These are phyloP conservation scores for Chlorophyllum brunneum DNA, from an alignment of 768 basidiomycete genomes.

Conservation along the genomic window DNA sequence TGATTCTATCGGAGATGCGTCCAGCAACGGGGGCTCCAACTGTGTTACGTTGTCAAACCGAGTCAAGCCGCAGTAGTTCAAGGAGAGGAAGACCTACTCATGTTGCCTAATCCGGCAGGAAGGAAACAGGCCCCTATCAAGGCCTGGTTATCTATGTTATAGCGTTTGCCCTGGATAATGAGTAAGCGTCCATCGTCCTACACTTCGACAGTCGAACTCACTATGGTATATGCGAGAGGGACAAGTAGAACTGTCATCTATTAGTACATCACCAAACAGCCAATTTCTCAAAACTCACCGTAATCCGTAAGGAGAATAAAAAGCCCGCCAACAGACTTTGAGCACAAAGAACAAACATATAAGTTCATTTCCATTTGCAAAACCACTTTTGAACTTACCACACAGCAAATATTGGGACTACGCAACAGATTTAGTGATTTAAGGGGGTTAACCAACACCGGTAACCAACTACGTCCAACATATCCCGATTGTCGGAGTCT, in stretches of 20 bases:
- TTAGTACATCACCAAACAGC: constrained; percentile 4
- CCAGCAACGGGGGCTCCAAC: constrained; percentile 62
- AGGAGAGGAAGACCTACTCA: constrained; percentile 28
- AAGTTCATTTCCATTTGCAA: too few relatives aligned
- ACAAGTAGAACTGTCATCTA: constrained; percentile 44
- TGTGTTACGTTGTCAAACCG: constrained; percentile 18
- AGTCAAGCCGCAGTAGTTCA: not conserved
- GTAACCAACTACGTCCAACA: constrained; percentile 18
- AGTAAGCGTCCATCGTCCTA: not conserved
- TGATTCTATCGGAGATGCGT: constrained; percentile 48
- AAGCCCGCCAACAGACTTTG: constrained; percentile 27
- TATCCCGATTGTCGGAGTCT: constrained; percentile 25
- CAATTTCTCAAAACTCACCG: constrained; percentile 25
- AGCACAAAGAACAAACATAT: not conserved
- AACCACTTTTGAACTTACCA: not conserved
- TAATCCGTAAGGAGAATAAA: constrained; percentile 33
- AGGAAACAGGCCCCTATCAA: constrained; percentile 51
- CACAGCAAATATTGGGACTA: constrained; percentile 52
- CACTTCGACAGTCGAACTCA: constrained; percentile 26
- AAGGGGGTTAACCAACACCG: constrained; percentile 59
- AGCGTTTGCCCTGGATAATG: constrained; percentile 42
- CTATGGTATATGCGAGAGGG: constrained; percentile 65
- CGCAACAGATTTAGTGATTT: constrained; percentile 44
- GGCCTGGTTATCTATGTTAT: constrained; percentile 47
- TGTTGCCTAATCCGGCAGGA: constrained; percentile 49